Percentiles rank a stretch among this genome's conserved stretches.
These are phyloP conservation scores for Pseudopediastrum boryanum DNA, from an alignment of 139 green algal species.

Conservation along the genomic window DNA sequence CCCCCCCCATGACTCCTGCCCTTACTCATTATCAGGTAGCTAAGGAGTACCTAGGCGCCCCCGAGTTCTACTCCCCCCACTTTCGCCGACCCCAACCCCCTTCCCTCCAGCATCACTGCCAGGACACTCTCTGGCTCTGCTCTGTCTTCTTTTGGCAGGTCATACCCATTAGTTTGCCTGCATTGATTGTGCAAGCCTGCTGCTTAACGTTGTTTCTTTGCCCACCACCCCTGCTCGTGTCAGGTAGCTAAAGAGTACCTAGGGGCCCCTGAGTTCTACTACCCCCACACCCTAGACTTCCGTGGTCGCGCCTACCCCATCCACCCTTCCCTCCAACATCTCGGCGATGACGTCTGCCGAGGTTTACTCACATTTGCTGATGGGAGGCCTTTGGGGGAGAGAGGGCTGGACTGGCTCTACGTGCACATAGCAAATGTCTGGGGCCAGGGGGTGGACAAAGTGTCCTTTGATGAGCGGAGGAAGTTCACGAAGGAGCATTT, in stretches of 20 bases:
- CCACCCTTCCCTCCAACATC: slow-evolving; percentile 94
- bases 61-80: not conserved
- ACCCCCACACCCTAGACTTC: slow-evolving; percentile 24
- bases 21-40: too few species aligned
- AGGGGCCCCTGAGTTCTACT: slow-evolving; percentile 25
- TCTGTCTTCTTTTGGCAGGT: too few species aligned
- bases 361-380: slow-evolving; percentile 88
- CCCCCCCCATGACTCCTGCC: too few species aligned
- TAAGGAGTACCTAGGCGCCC: too few species aligned
- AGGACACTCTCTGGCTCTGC: not conserved
- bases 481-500: slow-evolving; percentile 69
- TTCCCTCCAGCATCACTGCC: not conserved
- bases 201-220: not conserved
- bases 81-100: not conserved
- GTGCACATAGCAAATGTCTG: slow-evolving; percentile 90
- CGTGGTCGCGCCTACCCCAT: slow-evolving; percentile 95
- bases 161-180: not conserved
- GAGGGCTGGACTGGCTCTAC: slow-evolving; percentile 85
- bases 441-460: slow-evolving; percentile 87
- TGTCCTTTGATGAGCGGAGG: slow-evolving; percentile 68
- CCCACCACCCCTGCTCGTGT: too few species aligned
- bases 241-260: slow-evolving; percentile 12
- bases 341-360: slow-evolving; percentile 87
- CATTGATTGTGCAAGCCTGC: not conserved
- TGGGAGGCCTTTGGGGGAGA: slow-evolving; percentile 69